A percentile compares a stretch with the other conserved stretches of the same genome.
Conservation (phyloP, 257 asterid genomes). For the Knoxia roxburghii region DNA sequence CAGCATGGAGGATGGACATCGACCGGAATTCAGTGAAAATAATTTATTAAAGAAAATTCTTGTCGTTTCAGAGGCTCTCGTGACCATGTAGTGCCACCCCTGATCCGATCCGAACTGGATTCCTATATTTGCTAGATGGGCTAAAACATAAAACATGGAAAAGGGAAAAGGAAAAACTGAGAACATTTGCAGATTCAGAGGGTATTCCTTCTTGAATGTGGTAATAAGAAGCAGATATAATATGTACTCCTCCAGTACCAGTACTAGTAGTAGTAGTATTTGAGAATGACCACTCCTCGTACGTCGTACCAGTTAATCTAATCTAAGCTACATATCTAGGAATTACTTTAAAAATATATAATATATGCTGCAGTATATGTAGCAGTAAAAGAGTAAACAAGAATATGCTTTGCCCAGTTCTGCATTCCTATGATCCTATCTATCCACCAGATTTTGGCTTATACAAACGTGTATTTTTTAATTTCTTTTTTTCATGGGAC, state of each 20-base stretch:
- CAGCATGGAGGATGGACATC: too few relatives aligned
- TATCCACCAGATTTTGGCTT: constrained; percentile 1
- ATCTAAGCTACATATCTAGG: too few relatives aligned
- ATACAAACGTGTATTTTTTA: constrained; percentile 21
- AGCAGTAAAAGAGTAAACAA: constrained; percentile 6
- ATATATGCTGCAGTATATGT: not conserved
- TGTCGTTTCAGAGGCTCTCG: too few relatives aligned
- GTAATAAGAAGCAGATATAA: too few relatives aligned
- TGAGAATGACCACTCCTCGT: constrained; percentile 19
- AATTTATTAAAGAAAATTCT: too few relatives aligned
- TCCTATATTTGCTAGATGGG: too few relatives aligned
- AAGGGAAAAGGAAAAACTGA: too few relatives aligned
- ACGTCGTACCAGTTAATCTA: constrained; percentile 12
- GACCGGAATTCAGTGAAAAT: too few relatives aligned
- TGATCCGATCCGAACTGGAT: too few relatives aligned
- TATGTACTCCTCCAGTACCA: too few relatives aligned
- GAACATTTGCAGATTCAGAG: constrained; percentile 7
- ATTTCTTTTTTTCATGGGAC: constrained; percentile 22
- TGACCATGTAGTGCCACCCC: too few relatives aligned
- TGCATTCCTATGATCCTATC: not conserved
- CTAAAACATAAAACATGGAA: too few relatives aligned
- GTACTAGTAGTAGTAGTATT: not conserved
- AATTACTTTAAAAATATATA: constrained; percentile 11
- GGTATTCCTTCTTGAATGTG: constrained; percentile 26
- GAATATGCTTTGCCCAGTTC: not conserved